Conservation (phyloP, 495 filamentous ascomycete genomes). For the Aspergillus saccharolyticus region DNA sequence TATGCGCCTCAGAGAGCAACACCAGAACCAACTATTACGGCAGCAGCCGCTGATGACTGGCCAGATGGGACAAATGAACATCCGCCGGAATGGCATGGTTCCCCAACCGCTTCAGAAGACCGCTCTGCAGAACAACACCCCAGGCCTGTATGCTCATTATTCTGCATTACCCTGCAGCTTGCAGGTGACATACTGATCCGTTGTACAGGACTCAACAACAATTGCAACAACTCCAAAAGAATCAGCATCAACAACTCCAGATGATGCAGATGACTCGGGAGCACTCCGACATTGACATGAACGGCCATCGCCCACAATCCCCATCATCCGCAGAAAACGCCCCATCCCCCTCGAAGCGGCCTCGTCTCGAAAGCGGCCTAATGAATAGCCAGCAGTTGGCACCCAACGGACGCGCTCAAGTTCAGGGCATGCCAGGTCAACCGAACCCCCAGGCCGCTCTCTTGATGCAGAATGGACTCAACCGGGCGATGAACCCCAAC, state of each 20-base stretch:
- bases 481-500: constrained; percentile 65
- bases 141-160: constrained; percentile 34
- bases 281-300: constrained; percentile 82
- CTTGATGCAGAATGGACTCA: constrained; percentile 72
- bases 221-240: constrained; percentile 63
- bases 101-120: constrained; percentile 58
- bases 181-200: constrained; percentile 15
- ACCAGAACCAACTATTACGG: constrained; percentile 63
- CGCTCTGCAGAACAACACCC: constrained; percentile 68
- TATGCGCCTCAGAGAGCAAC: constrained; percentile 40
- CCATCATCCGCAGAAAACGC: constrained; percentile 81
- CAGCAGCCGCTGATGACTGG: constrained; percentile 70
- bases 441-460: constrained; percentile 56
- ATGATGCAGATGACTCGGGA: constrained; percentile 77
- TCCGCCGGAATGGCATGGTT: constrained; percentile 44
- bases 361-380: constrained; percentile 70
- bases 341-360: constrained; percentile 86
- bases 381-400: constrained; percentile 75
- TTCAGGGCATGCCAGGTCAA: constrained; percentile 66
- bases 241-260: constrained; percentile 57
- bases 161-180: constrained; percentile 1
- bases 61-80: constrained; percentile 54
- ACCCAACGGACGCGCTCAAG: constrained; percentile 70
- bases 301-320: constrained; percentile 73
- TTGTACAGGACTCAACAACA: constrained; percentile 40